Conservation (phyloP, 768 basidiomycete species). For the Phallus indusiatus region DNA sequence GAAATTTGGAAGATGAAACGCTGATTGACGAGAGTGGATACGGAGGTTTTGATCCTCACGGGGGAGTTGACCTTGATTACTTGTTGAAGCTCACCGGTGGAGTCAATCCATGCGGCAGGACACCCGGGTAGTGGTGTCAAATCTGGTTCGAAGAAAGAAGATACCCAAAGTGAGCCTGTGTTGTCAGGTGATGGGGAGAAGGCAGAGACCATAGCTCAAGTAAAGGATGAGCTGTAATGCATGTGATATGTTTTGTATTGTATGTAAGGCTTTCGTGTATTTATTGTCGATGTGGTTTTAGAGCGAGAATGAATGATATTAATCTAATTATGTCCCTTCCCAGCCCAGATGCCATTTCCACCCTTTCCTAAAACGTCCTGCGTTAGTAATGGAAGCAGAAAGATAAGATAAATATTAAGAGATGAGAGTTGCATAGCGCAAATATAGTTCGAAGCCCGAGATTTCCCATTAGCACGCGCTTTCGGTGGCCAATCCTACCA, state of each 20-base stretch:
- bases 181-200: no score
- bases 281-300: not conserved
- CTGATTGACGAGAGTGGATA: not conserved
- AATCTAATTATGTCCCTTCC: no score
- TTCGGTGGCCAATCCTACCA: no score
- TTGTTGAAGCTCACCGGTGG: not conserved
- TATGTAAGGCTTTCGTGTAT: not conserved
- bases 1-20: conserved; percentile 4
- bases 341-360: no score
- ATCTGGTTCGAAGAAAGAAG: not conserved
- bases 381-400: no score
- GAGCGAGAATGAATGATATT: not conserved
- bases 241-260: not conserved
- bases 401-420: no score
- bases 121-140: not conserved
- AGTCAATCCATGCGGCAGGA: not conserved
- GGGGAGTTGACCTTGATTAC: conserved; percentile 1
- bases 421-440: no score
- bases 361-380: no score
- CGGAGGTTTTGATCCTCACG: conserved; percentile 6
- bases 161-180: no score
- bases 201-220: not conserved
- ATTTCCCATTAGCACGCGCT: no score
- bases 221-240: not conserved
- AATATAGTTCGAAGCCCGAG: no score